Evolutionary conservation across 768 basidiomycete genomes (phyloP), one percentile per base, ranked within the genome.

Genomic region (Russula sp.): DNA sequence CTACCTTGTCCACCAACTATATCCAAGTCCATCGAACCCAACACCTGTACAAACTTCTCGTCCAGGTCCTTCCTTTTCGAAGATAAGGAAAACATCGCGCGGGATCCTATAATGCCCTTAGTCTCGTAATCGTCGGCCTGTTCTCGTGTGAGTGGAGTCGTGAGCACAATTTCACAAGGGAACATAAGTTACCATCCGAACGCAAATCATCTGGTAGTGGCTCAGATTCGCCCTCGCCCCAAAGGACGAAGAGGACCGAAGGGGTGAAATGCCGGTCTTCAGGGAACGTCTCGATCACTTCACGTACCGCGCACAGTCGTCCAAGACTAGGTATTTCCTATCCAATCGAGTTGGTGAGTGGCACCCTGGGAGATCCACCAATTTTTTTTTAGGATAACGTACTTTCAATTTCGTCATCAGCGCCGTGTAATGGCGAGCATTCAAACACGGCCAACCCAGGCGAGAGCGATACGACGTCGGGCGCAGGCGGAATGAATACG

Each of bases 381-480:
- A 22, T 22, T 22, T 22, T 22, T 22, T 27, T 27, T 27, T 13
- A 16, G 37, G 13, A 35, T 4, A 6, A 72, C 77, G 39, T 27
- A 27, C 27, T 27, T 27, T 27, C 27, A 27, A 27, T 27, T 27
- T 27, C 27, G 27, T 27, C 27, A 31, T 76, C 66, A 1, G 84
- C 73, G n/a, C 78, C 83, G 50, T 81, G 82, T 49, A 87, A 60
- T 0, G 89, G 85, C 1, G 86, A 86, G 53, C 84, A 83, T 70
- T 91, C 89, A 59, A 91, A 88, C 20, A 90, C 73, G 61, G 91
- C 79, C 27, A 90, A 62, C 0, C 88, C 89, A 20, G 89, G 89
- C 10, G 66, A 58, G 27, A 2, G 27, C 27, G 27, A 27, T 27
- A 27, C 27, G 27, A 27, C 27, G 27, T 27, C 27, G 27, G 27